Base-by-base conservation (phyloP, 148 eudicot species). In the Euryodendron excelsum region DNA sequence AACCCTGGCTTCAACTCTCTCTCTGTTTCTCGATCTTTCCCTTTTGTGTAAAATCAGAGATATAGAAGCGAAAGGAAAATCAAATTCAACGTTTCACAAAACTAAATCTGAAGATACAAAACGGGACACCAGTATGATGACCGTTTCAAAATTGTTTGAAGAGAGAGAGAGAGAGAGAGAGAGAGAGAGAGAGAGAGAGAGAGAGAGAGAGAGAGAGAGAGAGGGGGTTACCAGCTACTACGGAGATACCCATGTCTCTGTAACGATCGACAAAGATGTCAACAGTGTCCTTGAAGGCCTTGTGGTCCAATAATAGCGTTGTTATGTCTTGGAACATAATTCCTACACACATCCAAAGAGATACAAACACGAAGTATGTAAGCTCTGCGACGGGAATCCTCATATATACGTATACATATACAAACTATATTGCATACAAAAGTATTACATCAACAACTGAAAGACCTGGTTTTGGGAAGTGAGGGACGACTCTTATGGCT, bases 241-340 rank as follows among this genome's bases (percentile, higher is more conserved):
- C 89, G 48, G 99, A 90, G 85, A 93, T 96, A 58, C 79, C 81
- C 97, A 90, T 93, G 87, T 91, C 85, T 81, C 80, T 88, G 88
- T 96, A 96, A 77, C 99, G 89, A 78, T 96, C 98, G 61, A 93
- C 94, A 84, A 96, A 91, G 77, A 93, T 91, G 60, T 96, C 99
- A 41, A 96, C 84, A 52, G 97, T 89, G 77, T 89, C 81, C 82
- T 91, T 96, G 80, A 96, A 96, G 23, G 87, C 94, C 81, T 89
- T 87, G 75, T 84, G 98, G 86, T 96, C 86, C 85, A 90, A 78
- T 72, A 96, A 79, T 86, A 96, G 82, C 10, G 99, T 96, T 20
- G 98, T 96, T 65, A 96, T 96, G 82, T 96, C 99, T 81, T 96
- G 99, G 81, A 96, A 96, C 99, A 96, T 93, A 81, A 96, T 96